Evolutionary conservation across 169 alveolate species (phyloP).

Genomic region (Ichthyophthirius multifiliis): DNA sequence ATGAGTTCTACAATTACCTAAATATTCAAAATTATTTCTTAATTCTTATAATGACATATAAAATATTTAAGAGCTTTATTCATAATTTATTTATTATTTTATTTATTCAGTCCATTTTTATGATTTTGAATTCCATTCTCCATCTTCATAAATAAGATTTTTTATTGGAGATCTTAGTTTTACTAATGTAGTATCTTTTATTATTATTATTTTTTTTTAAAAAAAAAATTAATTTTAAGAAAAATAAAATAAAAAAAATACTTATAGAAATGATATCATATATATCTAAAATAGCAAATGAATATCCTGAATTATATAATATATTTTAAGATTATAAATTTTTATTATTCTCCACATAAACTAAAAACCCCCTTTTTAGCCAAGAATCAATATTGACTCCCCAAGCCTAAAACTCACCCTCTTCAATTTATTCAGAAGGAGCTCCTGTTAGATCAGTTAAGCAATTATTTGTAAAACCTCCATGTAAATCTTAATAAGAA

Average conservation of each 20-base stretch:
- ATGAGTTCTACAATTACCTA: background rate
- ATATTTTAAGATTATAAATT: background rate
- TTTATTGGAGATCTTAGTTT: background rate
- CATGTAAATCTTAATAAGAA: background rate
- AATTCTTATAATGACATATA: constrained; percentile 1
- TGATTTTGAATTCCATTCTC: background rate
- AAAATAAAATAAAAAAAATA: too few relatives aligned
- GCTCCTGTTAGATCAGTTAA: constrained; percentile 17
- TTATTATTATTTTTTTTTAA: too few relatives aligned
- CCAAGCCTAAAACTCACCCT: background rate
- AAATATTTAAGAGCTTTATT: too few relatives aligned
- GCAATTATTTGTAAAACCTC: background rate
- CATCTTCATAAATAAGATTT: background rate
- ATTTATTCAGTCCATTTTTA: constrained; percentile 15
- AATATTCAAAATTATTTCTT: background rate
- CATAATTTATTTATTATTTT: too few relatives aligned
- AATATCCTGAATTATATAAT: background rate
- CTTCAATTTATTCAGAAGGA: background rate
- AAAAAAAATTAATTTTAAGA: too few relatives aligned
- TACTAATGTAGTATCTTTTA: background rate
- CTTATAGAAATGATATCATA: background rate
- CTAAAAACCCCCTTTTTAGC: constrained; percentile 2
- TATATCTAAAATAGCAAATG: background rate
- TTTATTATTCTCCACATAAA: background rate
- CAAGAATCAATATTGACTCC: background rate